Conservation (phyloP, 371 early-diverging fungal genomes). For the Basidiobolus meristosporus region DNA sequence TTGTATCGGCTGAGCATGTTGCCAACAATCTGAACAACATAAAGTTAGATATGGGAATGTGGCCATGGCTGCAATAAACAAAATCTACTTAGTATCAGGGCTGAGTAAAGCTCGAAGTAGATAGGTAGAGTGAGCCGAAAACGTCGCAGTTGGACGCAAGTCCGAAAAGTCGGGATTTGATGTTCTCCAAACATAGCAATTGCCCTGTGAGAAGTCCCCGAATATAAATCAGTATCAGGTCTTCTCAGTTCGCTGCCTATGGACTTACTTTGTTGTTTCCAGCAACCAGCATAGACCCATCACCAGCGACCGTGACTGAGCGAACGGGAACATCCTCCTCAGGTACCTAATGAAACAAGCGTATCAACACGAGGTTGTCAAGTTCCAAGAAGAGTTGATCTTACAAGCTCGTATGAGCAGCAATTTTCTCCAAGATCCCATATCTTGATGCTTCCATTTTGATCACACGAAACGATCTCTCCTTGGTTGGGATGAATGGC, state of each 20-base stretch:
- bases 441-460: constrained; percentile 75
- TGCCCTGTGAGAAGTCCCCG: constrained; percentile 26
- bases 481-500: constrained; percentile 92
- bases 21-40: constrained; percentile 33
- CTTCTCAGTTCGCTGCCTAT: not conserved
- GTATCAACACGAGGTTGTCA: not conserved
- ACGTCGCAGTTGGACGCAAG: constrained; percentile 47
- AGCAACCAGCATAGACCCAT: constrained; percentile 75
- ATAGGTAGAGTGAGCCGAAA: constrained; percentile 63
- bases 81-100: constrained; percentile 56
- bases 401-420: constrained; percentile 69
- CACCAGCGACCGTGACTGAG: constrained; percentile 78
- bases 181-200: constrained; percentile 71
- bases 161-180: constrained; percentile 36
- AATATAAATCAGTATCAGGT: not conserved
- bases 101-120: constrained; percentile 62
- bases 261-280: constrained; percentile 64
- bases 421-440: constrained; percentile 85
- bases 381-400: not conserved
- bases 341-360: constrained; percentile 28
- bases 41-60: not conserved
- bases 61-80: not conserved
- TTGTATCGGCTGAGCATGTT: constrained; percentile 75
- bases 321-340: constrained; percentile 77
- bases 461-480: constrained; percentile 85